These are phyloP conservation scores for Raphanus sativus DNA, from an alignment of 345 rosid genomes.

Conservation along the genomic window DNA sequence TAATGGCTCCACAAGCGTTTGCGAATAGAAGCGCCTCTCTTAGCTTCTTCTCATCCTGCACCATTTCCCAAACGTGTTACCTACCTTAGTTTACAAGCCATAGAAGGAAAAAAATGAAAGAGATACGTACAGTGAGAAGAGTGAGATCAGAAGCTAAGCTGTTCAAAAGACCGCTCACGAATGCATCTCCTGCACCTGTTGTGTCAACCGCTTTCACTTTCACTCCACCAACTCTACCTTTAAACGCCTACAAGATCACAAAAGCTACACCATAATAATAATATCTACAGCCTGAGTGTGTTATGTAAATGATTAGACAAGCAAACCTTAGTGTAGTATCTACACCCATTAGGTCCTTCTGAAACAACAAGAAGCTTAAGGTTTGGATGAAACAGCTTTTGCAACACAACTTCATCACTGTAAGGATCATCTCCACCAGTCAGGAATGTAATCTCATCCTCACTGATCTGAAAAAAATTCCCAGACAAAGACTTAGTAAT, in stretches of 20 bases:
- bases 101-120: background rate
- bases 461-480: conserved; percentile 64
- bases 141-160: conserved; percentile 59
- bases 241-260: conserved; percentile 55
- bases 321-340: conserved; percentile 85
- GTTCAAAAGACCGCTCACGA: conserved; percentile 64
- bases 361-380: conserved; percentile 86
- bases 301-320: background rate
- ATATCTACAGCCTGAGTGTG: background rate
- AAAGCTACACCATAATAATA: background rate
- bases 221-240: conserved; percentile 65
- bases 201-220: conserved; percentile 74
- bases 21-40: conserved; percentile 77
- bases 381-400: conserved; percentile 72
- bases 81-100: background rate
- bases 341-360: conserved; percentile 89
- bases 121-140: conserved; percentile 45
- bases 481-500: background rate
- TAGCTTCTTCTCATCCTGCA: conserved; percentile 78
- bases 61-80: background rate
- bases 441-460: conserved; percentile 86
- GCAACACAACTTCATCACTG: conserved; percentile 64
- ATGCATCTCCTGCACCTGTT: conserved; percentile 90
- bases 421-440: conserved; percentile 66
- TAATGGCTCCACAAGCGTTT: conserved; percentile 83